Percentiles rank a stretch among this genome's conserved stretches.
Evolutionary conservation across 371 early-diverging fungal genomes (phyloP).

Genomic region (Dinochytrium kinnereticum): DNA sequence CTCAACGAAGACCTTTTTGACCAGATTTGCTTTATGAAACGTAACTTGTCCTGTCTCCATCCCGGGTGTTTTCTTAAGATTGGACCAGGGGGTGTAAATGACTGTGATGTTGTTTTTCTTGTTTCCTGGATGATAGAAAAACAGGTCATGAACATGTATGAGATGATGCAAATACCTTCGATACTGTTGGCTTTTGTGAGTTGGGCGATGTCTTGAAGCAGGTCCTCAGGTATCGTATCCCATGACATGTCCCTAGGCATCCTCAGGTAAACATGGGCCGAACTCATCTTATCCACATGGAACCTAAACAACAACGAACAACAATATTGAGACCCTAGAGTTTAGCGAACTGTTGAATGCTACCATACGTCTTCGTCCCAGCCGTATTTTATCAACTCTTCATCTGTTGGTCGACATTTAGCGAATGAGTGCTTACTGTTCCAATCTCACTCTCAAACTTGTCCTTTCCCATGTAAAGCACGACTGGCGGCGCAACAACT

Average conservation of each 20-base stretch:
- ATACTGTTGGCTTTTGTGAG: slow-evolving; percentile 96
- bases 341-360: too few species aligned
- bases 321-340: too few species aligned
- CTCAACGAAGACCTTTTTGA: slow-evolving; percentile 79
- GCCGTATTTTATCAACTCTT: slow-evolving; percentile 93
- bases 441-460: slow-evolving; percentile 91
- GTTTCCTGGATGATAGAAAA: slow-evolving; percentile 53
- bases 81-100: slow-evolving; percentile 95
- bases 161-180: slow-evolving; percentile 64
- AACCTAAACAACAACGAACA: too few species aligned
- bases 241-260: slow-evolving; percentile 72
- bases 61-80: slow-evolving; percentile 87
- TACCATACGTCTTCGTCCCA: slow-evolving; percentile 93
- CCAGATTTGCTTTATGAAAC: slow-evolving; percentile 80
- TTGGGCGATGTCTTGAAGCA: slow-evolving; percentile 89
- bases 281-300: slow-evolving; percentile 96
- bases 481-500: slow-evolving; percentile 72
- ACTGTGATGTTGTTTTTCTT: slow-evolving; percentile 81
- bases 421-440: too few species aligned
- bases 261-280: slow-evolving; percentile 96
- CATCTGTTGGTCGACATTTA: slow-evolving; percentile 61
- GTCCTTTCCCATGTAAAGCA: slow-evolving; percentile 96
- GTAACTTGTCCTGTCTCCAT: slow-evolving; percentile 97
- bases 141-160: neutral
- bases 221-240: slow-evolving; percentile 76